A percentile compares a stretch with the other conserved stretches of the same genome.
Evolutionary conservation across 2,329 filamentous ascomycete species (phyloP).

Genomic region (Aspergillus ustus): DNA sequence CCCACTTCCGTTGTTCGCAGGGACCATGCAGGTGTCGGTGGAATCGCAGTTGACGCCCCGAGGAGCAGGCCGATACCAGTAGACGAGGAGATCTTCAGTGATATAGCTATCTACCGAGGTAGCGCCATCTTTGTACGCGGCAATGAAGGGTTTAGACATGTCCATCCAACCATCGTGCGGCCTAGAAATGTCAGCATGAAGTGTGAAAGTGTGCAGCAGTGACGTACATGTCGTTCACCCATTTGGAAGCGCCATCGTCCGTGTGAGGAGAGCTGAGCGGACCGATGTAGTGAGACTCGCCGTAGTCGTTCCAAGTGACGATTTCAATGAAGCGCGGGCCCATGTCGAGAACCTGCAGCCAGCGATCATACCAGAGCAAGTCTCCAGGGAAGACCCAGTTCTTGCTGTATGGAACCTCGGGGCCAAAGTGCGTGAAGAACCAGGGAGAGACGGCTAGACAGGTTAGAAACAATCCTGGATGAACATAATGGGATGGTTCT

Average conservation of each 20-base stretch:
- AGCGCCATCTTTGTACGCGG: slow-evolving; percentile 56
- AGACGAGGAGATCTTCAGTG: slow-evolving; percentile 55
- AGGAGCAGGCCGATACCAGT: slow-evolving; percentile 61
- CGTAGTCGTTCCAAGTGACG: slow-evolving; percentile 57
- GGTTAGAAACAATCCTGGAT: not conserved
- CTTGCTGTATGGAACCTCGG: slow-evolving; percentile 53
- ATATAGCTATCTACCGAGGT: slow-evolving; percentile 44
- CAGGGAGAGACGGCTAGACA: slow-evolving; percentile 49
- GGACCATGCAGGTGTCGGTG: slow-evolving; percentile 56
- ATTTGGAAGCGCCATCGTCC: slow-evolving; percentile 51
- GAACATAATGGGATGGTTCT: slow-evolving; percentile 38
- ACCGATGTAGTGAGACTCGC: slow-evolving; percentile 61
- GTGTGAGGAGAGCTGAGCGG: slow-evolving; percentile 48
- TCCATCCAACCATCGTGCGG: slow-evolving; percentile 60
- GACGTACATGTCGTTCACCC: slow-evolving; percentile 54
- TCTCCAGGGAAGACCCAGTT: slow-evolving; percentile 57
- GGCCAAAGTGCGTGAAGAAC: slow-evolving; percentile 58
- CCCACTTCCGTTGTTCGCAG: slow-evolving; percentile 51
- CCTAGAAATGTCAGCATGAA: slow-evolving; percentile 32
- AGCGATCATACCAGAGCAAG: slow-evolving; percentile 50
- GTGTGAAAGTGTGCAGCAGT: not conserved
- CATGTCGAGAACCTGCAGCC: slow-evolving; percentile 47
- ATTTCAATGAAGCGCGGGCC: slow-evolving; percentile 55
- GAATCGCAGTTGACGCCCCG: slow-evolving; percentile 54
- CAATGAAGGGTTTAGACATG: slow-evolving; percentile 59